phyloP scores from a whole-genome alignment of 1,284 basidiomycete species.

The Cystobasidium pallidum region DNA sequence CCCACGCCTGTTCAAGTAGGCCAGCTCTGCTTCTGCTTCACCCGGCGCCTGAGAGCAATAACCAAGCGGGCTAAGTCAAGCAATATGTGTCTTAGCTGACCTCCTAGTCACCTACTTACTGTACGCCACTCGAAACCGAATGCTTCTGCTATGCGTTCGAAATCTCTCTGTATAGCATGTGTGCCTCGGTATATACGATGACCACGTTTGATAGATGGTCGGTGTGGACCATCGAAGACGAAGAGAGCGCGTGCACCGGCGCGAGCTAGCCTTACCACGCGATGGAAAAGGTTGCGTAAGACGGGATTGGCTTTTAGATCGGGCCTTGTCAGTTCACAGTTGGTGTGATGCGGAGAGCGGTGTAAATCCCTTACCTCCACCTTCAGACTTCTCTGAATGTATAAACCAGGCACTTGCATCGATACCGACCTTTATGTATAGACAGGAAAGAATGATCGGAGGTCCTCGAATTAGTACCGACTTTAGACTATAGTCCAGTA shows the following conservation, averaged over 20 bases:
- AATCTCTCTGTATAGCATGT: slow-evolving; percentile 68
- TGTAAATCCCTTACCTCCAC: slow-evolving; percentile 18
- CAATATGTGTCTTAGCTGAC: too few species aligned
- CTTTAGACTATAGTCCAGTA: too few species aligned
- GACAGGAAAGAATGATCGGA: background rate
- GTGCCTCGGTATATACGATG: slow-evolving; percentile 67
- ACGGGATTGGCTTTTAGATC: slow-evolving; percentile 57
- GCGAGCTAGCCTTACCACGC: slow-evolving; percentile 68
- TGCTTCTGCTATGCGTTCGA: slow-evolving; percentile 79
- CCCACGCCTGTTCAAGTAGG: slow-evolving; percentile 77
- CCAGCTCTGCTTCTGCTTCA: slow-evolving; percentile 95
- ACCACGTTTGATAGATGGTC: slow-evolving; percentile 80
- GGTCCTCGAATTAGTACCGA: too few species aligned
- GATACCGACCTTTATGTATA: slow-evolving; percentile 33
- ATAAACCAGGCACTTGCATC: slow-evolving; percentile 43
- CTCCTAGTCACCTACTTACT: slow-evolving; percentile 61
- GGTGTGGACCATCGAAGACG: slow-evolving; percentile 87
- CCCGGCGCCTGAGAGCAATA: slow-evolving; percentile 69
- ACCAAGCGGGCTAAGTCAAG: slow-evolving; percentile 52
- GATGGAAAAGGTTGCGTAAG: slow-evolving; percentile 62
- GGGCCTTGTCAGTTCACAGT: background rate
- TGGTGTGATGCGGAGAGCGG: background rate
- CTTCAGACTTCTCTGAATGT: slow-evolving; percentile 41
- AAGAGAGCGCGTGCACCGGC: slow-evolving; percentile 84
- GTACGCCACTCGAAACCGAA: slow-evolving; percentile 86